Evolutionary conservation across 164 flowering plant species (phyloP), one percentile per base, ranked within the genome.

Genomic region (Chimonanthus praecox): DNA sequence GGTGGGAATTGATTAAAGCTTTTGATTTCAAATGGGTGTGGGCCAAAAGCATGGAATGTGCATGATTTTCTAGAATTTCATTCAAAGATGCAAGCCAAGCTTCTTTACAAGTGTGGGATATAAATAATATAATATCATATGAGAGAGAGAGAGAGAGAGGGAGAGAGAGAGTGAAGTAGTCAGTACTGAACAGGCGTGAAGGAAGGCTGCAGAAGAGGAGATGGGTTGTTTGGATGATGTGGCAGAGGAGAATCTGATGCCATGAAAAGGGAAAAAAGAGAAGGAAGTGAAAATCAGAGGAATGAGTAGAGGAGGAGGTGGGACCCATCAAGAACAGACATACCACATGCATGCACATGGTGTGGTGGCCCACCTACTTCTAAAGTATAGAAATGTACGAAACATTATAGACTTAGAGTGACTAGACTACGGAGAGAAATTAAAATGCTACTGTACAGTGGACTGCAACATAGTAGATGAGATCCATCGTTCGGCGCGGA

Each of bases 321-420:
- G 92, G 87, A 66, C 87, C 76, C 47, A 46, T 47, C 78, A 77
- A 6, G 72, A 84, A 79, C 73, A 82, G 87, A 87, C 89, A 86
- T 77, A 83, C 81, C 92, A 88, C 92, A 88, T 90, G 94, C 88
- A 71, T 62, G 88, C 94, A 88, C 94, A 87, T 88, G 92, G n/a
- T 46, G 3, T 50, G n/a, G 68, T 72, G 89, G 80, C 87, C 94
- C 89, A 82, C 88, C 77, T 71, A 68, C 73, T 18, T 54, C 51
- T 51, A 33, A 21, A 64, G 65, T 58, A 43, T 43, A 64, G 11
- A 58, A 5, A 64, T 49, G 68, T 43, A 13, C 11, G 33, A 64
- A 65, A 44, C 21, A 63, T 49, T 62, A 48, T 58, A 49, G 65
- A 21, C 65, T 21, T 16, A 49, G 61, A 16, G 4, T 10, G 15